Evolutionary conservation across 208 protist genomes (phyloP), one percentile per base, ranked within the genome.

Genomic region (Tetramitus jugosus): DNA sequence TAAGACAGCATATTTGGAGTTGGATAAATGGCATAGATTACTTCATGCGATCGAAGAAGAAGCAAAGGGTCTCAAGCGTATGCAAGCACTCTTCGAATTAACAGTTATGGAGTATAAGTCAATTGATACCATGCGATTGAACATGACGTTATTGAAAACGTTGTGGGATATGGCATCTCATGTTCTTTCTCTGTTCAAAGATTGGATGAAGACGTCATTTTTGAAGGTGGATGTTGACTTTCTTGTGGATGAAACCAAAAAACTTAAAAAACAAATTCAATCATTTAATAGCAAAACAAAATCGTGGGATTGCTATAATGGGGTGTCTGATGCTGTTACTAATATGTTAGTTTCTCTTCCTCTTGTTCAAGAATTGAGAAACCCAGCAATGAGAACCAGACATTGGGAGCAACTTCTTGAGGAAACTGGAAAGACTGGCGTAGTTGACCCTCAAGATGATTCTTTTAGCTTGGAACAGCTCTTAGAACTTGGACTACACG

Each of bases 391-490:
- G 92, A 89, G 94, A 35, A 92, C 91, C 76, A 89, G 96, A 31
- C 96, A 98, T 83, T 98, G 96, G 96, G 83, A 93, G 33, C 83
- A 94, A 81, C 85, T 98, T 3, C n/a, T 71, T 0, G 39, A 71
- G 10, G 65, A 71, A 49, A 71, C 65, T 42, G 10, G 49, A 3
- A 71, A 45, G 35, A 49, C n/a, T 2, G 85, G 89, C 52, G 92
- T 83, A 40, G 94, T 95, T 79, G 87, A 96, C 81, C 93, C 93
- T 61, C 84, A 88, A 7, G 85, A 88, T 10, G 85, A 86, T 49
- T 87, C 93, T 79, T 97, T 98, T 82, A 94, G 88, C 33, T 89
- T 99, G 13, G 85, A 94, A 72, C 94, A 97, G 80, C 87, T 99
- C 43, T 93, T 98, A 52, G 89, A 91, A 1, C 90, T 98, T 7